A percentile compares a stretch with the other conserved stretches of the same genome.
Conservation (phyloP, 2,329 filamentous ascomycete genomes). For the Phialophora macrospora region DNA sequence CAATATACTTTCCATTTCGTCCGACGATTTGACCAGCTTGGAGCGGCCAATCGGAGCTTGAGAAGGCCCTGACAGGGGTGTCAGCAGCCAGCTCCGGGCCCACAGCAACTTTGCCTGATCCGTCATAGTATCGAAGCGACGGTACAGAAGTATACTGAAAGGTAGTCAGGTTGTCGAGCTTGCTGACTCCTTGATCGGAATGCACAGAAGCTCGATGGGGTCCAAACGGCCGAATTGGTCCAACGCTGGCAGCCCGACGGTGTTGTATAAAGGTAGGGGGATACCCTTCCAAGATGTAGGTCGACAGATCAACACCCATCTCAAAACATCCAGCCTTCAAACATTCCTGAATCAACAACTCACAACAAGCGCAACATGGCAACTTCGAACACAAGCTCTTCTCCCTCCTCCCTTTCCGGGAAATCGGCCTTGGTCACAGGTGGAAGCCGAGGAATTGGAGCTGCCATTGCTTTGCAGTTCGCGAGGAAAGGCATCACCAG, state of each 20-base stretch:
- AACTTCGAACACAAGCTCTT: not conserved
- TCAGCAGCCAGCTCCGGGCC: not conserved
- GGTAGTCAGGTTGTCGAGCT: too few relatives aligned
- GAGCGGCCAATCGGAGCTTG: not conserved
- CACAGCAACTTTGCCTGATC: not conserved
- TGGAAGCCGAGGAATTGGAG: conserved; percentile 34
- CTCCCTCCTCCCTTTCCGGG: conserved; percentile 1
- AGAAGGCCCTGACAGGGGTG: not conserved
- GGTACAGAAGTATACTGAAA: not conserved
- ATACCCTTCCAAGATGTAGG: too few relatives aligned
- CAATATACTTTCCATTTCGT: not conserved
- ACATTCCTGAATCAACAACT: not conserved
- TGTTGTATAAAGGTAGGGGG: too few relatives aligned
- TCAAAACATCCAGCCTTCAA: too few relatives aligned
- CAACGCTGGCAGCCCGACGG: too few relatives aligned
- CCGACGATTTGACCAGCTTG: not conserved
- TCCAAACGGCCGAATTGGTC: too few relatives aligned
- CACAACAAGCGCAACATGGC: not conserved
- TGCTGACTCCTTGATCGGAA: too few relatives aligned
- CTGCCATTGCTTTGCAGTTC: conserved; percentile 20
- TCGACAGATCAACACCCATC: too few relatives aligned
- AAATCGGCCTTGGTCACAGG: conserved; percentile 18
- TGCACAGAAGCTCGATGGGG: too few relatives aligned
- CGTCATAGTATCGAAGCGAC: not conserved
- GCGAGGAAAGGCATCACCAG: conserved; percentile 12